phyloP scores from a whole-genome alignment of 192 early-diverging fungal species.

The Umbelopsis sp. region DNA sequence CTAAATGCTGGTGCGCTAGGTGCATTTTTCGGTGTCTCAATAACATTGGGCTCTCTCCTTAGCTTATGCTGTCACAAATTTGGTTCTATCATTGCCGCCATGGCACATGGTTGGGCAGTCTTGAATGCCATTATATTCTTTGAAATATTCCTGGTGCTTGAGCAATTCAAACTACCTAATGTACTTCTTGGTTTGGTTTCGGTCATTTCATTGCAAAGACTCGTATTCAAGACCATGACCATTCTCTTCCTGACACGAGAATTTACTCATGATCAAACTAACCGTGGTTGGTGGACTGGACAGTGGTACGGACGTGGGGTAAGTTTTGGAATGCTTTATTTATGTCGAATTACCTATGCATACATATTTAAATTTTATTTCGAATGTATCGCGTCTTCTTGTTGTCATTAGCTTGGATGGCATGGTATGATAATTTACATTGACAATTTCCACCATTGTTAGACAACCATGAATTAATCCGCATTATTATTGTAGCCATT shows the following conservation, averaged over 20 bases:
- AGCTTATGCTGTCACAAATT: conserved; percentile 69
- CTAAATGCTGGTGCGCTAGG: conserved; percentile 68
- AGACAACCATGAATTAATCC: background rate
- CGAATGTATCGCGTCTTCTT: background rate
- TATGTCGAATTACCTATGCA: background rate
- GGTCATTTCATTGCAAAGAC: conserved; percentile 66
- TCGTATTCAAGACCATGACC: conserved; percentile 69
- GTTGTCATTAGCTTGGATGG: conserved; percentile 35
- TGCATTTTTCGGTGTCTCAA: conserved; percentile 64
- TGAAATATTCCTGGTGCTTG: conserved; percentile 66
- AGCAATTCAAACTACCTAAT: conserved; percentile 64
- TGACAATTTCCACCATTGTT: background rate
- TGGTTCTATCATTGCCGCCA: conserved; percentile 68
- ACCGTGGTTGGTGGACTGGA: conserved; percentile 88
- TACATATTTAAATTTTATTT: conserved; percentile 3
- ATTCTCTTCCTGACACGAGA: conserved; percentile 75
- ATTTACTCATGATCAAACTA: conserved; percentile 81
- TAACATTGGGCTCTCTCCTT: conserved; percentile 62
- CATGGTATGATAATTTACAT: conserved; percentile 28
- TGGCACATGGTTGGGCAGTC: conserved; percentile 65
- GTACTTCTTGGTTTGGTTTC: conserved; percentile 70
- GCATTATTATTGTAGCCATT: conserved; percentile 42
- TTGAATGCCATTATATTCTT: conserved; percentile 63
- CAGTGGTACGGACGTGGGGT: conserved; percentile 78
- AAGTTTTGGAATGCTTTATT: conserved; percentile 33